Conservation (phyloP, 179 eudicot species). For the Drosera spatulata region DNA sequence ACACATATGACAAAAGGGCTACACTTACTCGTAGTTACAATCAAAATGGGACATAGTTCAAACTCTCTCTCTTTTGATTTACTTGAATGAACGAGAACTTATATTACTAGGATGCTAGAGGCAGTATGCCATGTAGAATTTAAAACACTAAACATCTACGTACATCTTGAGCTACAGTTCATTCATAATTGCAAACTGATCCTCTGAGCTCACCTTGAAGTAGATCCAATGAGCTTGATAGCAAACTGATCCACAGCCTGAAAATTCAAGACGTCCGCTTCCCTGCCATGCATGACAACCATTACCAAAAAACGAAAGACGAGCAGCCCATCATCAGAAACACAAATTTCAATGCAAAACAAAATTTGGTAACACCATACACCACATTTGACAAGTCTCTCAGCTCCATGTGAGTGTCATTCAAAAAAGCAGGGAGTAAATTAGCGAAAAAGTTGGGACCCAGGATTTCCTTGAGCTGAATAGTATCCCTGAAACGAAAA, state of each 20-base stretch:
- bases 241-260: slow-evolving; percentile 16
- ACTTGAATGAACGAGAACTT: too few relatives aligned
- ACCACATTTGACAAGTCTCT: slow-evolving; percentile 5
- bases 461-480: slow-evolving; percentile 8
- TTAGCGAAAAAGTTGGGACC: slow-evolving; percentile 19
- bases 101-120: too few relatives aligned
- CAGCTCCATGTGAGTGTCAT: slow-evolving; percentile 9
- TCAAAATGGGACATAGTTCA: too few relatives aligned
- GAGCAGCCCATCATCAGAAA: too few relatives aligned
- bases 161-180: too few relatives aligned
- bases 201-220: slow-evolving; percentile 10
- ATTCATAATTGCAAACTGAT: too few relatives aligned
- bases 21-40: too few relatives aligned
- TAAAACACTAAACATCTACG: too few relatives aligned
- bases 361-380: slow-evolving; percentile 4
- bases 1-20: too few relatives aligned
- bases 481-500: slow-evolving; percentile 8
- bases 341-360: too few relatives aligned
- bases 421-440: slow-evolving; percentile 14
- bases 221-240: slow-evolving; percentile 19
- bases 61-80: too few relatives aligned
- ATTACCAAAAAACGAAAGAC: neutral
- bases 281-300: slow-evolving; percentile 5
- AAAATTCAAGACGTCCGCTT: slow-evolving; percentile 1
- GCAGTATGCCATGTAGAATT: too few relatives aligned